Conservation (phyloP, 192 early-diverging fungal species). For the Coemansia guatemalensis region DNA sequence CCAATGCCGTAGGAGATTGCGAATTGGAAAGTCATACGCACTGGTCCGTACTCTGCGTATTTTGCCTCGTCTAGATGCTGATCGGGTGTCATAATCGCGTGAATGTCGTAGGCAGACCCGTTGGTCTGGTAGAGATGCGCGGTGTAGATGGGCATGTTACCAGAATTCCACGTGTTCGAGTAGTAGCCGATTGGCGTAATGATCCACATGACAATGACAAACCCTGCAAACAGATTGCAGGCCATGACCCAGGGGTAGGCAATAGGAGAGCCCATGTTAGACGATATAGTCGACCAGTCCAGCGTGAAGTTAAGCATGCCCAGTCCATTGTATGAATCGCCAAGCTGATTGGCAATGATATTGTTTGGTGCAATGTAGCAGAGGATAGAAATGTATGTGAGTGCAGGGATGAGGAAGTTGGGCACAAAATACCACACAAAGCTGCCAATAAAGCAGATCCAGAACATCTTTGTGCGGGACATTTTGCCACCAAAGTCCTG, state of each 20-base stretch:
- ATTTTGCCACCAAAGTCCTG: conserved; percentile 56
- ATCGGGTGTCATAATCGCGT: conserved; percentile 58
- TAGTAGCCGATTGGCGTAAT: conserved; percentile 73
- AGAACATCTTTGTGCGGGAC: conserved; percentile 59
- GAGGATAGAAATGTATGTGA: conserved; percentile 65
- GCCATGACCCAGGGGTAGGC: conserved; percentile 73
- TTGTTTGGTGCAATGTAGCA: conserved; percentile 58
- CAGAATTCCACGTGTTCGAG: conserved; percentile 60
- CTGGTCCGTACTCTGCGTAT: conserved; percentile 64
- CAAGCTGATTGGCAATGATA: conserved; percentile 45
- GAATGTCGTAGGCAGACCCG: conserved; percentile 60
- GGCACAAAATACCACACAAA: conserved; percentile 64
- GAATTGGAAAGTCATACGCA: conserved; percentile 72
- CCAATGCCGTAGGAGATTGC: conserved; percentile 69
- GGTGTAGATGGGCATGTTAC: conserved; percentile 65
- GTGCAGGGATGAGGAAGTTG: conserved; percentile 63
- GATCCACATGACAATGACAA: conserved; percentile 73
- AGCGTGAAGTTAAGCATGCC: conserved; percentile 70
- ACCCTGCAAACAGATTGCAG: conserved; percentile 69
- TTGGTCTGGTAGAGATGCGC: conserved; percentile 59
- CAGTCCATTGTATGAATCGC: conserved; percentile 60
- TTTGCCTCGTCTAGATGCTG: conserved; percentile 57
- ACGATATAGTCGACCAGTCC: conserved; percentile 70
- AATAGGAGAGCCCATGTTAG: conserved; percentile 61
- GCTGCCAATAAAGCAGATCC: conserved; percentile 47